Conservation (phyloP, 192 early-diverging fungal species). For the Gamsiella multidivaricata region DNA sequence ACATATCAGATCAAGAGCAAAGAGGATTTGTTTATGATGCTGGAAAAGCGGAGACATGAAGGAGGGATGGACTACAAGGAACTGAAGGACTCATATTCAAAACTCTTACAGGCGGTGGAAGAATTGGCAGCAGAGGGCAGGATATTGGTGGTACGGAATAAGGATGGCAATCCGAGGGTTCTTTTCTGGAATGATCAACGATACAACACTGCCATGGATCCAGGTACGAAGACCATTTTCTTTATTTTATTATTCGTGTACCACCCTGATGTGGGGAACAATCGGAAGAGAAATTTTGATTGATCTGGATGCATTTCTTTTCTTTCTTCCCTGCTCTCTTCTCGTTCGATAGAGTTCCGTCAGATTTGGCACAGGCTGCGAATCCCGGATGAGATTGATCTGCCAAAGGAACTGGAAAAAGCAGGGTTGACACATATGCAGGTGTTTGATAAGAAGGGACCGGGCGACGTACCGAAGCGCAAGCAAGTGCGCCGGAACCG, state of each 20-base stretch:
- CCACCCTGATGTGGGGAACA: neutral
- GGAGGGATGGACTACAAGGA: slow-evolving; percentile 81
- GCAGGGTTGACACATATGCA: slow-evolving; percentile 81
- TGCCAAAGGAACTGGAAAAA: slow-evolving; percentile 74
- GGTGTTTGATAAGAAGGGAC: slow-evolving; percentile 71
- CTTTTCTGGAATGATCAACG: slow-evolving; percentile 75
- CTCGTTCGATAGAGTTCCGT: slow-evolving; percentile 69
- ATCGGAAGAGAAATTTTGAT: neutral
- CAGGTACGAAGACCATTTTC: slow-evolving; percentile 54
- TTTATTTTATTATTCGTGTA: neutral
- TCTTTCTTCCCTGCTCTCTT: neutral
- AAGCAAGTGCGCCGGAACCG: slow-evolving; percentile 71
- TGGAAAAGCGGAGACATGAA: slow-evolving; percentile 68
- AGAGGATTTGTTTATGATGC: slow-evolving; percentile 75
- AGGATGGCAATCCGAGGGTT: slow-evolving; percentile 71
- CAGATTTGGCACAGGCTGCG: slow-evolving; percentile 74
- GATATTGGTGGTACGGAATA: slow-evolving; percentile 72
- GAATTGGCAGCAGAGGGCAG: slow-evolving; percentile 65
- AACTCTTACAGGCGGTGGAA: slow-evolving; percentile 62
- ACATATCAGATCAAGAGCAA: slow-evolving; percentile 76
- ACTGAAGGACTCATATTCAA: slow-evolving; percentile 80
- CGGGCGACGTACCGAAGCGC: slow-evolving; percentile 59
- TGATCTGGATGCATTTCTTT: neutral
- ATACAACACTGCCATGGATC: slow-evolving; percentile 65
- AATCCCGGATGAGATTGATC: slow-evolving; percentile 78